These are phyloP conservation scores for Salix koriyanagi DNA, from an alignment of 345 rosid species.

Conservation along the genomic window DNA sequence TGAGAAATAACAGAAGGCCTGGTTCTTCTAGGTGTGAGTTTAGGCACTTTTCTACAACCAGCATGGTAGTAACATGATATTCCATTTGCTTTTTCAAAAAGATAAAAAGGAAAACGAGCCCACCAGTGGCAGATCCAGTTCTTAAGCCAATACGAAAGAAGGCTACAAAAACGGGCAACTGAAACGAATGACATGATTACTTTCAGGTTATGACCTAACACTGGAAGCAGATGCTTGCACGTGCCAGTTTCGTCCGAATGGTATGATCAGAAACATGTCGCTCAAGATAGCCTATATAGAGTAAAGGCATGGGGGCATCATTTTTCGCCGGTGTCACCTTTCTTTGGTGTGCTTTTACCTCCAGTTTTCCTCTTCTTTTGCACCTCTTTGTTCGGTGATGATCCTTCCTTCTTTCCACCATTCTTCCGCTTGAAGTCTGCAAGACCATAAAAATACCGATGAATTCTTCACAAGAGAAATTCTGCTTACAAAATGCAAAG, in stretches of 20 bases:
- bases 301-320: neutral
- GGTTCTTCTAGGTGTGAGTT: no score
- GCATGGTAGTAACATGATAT: no score
- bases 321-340: constrained; percentile 3
- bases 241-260: neutral
- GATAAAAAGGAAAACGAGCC: neutral
- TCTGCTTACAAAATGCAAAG: no score
- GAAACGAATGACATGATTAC: neutral
- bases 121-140: neutral
- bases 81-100: neutral
- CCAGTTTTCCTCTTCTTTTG: constrained; percentile 47
- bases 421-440: constrained; percentile 64
- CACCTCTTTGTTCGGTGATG: constrained; percentile 39
- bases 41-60: neutral
- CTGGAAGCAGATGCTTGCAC: neutral
- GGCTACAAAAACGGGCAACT: neutral
- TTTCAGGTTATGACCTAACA: neutral
- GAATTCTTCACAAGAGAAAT: neutral
- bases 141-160: neutral
- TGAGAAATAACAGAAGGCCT: no score
- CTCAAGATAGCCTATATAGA: neutral
- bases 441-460: constrained; percentile 6
- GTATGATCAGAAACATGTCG: neutral
- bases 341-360: constrained; percentile 32
- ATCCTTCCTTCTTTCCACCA: constrained; percentile 55